Evolutionary conservation across 2,329 filamentous ascomycete species (phyloP).

Genomic region (Lojkania enalia): DNA sequence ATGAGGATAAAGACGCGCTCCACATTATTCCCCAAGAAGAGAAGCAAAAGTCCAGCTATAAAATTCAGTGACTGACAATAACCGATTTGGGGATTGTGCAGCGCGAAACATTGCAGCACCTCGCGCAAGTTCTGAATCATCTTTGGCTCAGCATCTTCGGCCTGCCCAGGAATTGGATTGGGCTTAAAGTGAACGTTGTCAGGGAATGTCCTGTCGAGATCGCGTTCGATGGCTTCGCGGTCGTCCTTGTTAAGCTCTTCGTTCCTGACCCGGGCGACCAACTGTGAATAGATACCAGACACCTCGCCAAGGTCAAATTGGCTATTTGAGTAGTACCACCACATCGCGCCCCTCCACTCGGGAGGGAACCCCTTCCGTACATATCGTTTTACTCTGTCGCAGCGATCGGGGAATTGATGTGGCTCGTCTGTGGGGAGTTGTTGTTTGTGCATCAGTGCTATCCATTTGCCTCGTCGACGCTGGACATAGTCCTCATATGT

Average conservation of each 20-base stretch:
- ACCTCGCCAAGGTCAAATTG: conserved; percentile 71
- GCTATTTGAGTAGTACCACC: conserved; percentile 95
- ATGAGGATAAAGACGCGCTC: conserved; percentile 92
- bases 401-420: conserved; percentile 76
- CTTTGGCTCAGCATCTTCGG: conserved; percentile 63
- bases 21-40: conserved; percentile 80
- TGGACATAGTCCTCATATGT: conserved; percentile 75
- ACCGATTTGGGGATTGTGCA: conserved; percentile 88
- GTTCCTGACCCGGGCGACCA: conserved; percentile 68
- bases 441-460: conserved; percentile 73
- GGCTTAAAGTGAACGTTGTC: conserved; percentile 92
- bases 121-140: conserved; percentile 82
- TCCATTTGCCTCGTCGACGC: conserved; percentile 80
- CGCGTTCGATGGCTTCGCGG: conserved; percentile 87
- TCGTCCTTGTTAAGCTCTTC: conserved; percentile 69
- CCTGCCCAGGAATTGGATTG: conserved; percentile 38
- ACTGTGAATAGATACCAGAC: conserved; percentile 70
- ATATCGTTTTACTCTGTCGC: conserved; percentile 84
- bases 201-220: conserved; percentile 90
- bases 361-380: conserved; percentile 92
- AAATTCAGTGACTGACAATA: conserved; percentile 98
- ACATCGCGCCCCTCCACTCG: conserved; percentile 91
- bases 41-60: conserved; percentile 81
- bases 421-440: conserved; percentile 73
- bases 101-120: conserved; percentile 84